Conservation (phyloP, 148 eudicot genomes). For the Amaranthus palmeri region DNA sequence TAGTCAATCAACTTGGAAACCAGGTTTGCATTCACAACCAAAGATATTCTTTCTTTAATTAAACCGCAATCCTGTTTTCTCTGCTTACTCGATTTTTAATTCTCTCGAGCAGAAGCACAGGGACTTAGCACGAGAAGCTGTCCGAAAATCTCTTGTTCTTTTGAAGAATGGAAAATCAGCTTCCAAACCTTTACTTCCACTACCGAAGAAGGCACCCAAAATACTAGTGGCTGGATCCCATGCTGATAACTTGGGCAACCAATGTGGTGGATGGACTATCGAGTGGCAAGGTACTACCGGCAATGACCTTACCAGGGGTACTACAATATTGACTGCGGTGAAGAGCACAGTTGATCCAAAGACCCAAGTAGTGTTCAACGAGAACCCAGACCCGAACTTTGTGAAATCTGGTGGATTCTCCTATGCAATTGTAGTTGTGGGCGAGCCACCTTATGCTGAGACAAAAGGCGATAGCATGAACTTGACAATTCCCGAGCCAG, state of each 20-base stretch:
- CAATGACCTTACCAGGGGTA: conserved; percentile 40
- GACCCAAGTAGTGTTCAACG: conserved; percentile 37
- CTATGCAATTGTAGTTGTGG: conserved; percentile 60
- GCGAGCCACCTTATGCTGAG: conserved; percentile 52
- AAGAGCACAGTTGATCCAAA: conserved; percentile 29
- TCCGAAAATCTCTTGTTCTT: too few relatives aligned
- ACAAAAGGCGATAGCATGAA: conserved; percentile 36
- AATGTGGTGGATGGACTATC: conserved; percentile 72
- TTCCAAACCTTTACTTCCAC: conserved; percentile 45
- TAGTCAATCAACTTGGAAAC: conserved; percentile 43
- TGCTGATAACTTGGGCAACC: conserved; percentile 62
- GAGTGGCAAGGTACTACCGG: conserved; percentile 61
- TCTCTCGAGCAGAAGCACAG: too few relatives aligned
- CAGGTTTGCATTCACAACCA: conserved; percentile 20
- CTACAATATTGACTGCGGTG: conserved; percentile 22
- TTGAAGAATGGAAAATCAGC: not conserved
- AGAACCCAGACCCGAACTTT: conserved; percentile 30
- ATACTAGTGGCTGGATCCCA: conserved; percentile 65
- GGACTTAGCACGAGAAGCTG: too few relatives aligned
- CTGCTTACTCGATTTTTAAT: too few relatives aligned
- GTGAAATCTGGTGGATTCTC: conserved; percentile 32
- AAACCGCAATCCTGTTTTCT: too few relatives aligned
- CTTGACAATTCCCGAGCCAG: conserved; percentile 39
- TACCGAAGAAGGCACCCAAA: conserved; percentile 57
- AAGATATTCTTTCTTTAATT: conserved; percentile 1